phyloP scores from a whole-genome alignment of 2,329 filamentous ascomycete species.

The Alternaria gaisen region DNA sequence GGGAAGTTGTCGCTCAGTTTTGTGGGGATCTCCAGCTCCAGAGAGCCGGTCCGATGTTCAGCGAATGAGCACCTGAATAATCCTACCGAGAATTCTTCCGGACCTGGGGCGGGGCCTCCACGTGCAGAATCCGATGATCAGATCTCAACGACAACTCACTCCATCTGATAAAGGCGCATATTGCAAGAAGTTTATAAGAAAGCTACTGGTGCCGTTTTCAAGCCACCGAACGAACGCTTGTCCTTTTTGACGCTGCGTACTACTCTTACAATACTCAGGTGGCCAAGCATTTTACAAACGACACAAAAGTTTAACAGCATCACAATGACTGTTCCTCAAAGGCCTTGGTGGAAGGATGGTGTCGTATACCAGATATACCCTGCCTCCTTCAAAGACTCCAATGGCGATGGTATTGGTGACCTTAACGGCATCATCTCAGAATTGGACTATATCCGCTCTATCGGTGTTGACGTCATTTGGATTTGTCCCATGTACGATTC shows the following conservation, averaged over 20 bases:
- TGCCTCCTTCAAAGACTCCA: conserved; percentile 68
- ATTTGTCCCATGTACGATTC: conserved; percentile 55
- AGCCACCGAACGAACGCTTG: conserved; percentile 10
- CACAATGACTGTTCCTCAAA: conserved; percentile 43
- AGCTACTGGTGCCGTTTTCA: conserved; percentile 11
- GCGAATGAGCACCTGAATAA: conserved; percentile 12
- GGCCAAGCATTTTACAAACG: conserved; percentile 3
- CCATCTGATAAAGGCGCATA: conserved; percentile 1
- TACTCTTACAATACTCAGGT: not conserved
- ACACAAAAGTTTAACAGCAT: not conserved
- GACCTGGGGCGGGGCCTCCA: not conserved
- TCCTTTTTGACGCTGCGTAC: conserved; percentile 6
- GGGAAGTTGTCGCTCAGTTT: conserved; percentile 4
- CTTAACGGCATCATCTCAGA: conserved; percentile 66
- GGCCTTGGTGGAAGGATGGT: conserved; percentile 68
- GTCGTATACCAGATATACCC: conserved; percentile 70
- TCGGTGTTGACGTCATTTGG: conserved; percentile 54
- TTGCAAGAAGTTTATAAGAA: conserved; percentile 15
- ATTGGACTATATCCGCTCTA: conserved; percentile 63
- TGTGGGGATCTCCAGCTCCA: conserved; percentile 4
- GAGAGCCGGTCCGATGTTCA: conserved; percentile 25
- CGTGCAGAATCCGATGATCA: not conserved
- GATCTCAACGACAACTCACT: not conserved
- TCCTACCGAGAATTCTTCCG: conserved; percentile 8
- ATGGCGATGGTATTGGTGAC: conserved; percentile 65